phyloP scores from a whole-genome alignment of 208 protist genomes.

The Acanthamoeba culbertsoni region DNA sequence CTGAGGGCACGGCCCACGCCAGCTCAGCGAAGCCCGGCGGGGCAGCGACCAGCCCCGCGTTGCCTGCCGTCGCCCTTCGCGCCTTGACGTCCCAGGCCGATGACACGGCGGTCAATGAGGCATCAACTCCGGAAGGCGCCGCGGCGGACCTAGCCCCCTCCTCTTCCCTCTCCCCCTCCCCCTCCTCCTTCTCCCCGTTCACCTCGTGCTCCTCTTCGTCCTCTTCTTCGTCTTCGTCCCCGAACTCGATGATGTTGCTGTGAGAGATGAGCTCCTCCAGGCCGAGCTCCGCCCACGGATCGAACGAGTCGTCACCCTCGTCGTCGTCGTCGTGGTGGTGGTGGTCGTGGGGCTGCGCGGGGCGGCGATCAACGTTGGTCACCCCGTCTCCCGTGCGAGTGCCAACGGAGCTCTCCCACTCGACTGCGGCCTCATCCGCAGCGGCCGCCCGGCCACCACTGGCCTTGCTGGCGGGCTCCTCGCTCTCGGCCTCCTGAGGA shows the following conservation, averaged over 20 bases:
- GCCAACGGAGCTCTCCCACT: too few species aligned
- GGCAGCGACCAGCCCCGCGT: background rate
- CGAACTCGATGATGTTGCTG: background rate
- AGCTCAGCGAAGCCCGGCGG: background rate
- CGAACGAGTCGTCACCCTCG: background rate
- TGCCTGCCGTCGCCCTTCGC: too few species aligned
- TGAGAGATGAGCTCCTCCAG: background rate
- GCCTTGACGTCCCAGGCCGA: too few species aligned
- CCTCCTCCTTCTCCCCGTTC: background rate
- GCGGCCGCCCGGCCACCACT: background rate
- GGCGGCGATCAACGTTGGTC: background rate
- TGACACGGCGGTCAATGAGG: too few species aligned
- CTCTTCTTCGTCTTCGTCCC: background rate
- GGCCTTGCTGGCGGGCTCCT: background rate
- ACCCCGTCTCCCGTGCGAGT: background rate
- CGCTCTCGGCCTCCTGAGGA: too few species aligned
- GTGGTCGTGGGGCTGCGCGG: background rate
- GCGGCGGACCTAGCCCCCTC: background rate
- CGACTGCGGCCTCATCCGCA: background rate
- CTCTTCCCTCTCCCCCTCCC: background rate
- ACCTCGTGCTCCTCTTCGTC: background rate
- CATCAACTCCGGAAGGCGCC: background rate
- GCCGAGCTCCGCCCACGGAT: constrained; percentile 20
- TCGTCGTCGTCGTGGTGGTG: background rate
- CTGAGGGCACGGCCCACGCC: background rate